Evolutionary conservation across 306 rosid genomes (phyloP), one percentile per base, ranked within the genome.

Genomic region (Prinsepia uniflora): DNA sequence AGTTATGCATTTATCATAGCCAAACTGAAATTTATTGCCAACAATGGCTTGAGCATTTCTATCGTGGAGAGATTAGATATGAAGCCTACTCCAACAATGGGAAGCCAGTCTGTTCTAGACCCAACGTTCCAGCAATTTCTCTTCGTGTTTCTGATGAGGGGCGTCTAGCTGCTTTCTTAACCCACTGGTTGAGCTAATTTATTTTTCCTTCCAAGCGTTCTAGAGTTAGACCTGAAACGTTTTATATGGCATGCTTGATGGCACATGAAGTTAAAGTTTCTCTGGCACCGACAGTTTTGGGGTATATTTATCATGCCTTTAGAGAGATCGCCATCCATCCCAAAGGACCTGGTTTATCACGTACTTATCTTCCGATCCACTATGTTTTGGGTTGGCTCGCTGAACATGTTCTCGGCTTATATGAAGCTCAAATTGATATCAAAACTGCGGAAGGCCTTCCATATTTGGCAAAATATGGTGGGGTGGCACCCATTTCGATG

Each of bases 261-360:
- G 64, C 64, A 0, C 1, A 2, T 0, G 43, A 43, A 2, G 8
- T 30, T 1, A 59, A 3, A 6, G 19, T 59, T 12, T 59, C 64
- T 59, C 18, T 59, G 1, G 64, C 64, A 30, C 44, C 44, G 1
- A 11, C 64, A 0, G 43, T 24, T 59, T 1, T 59, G 0, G 43
- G 64, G 7, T 13, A 34, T 4, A 59, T 59, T 1, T 59, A 59
- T 13, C 64, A 59, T 11, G 43, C n/a, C n/a, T n/a, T 24, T 24
- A 2, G 30, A 24, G 30, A 24, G 30, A 24, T 24, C 30, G 30
- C 30, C 43, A 10, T 43, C 0, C 4, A 59, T 6, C 20, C 65
- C 0, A 2, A 2, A 1, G 66, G 30, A 0, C 66, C 24, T 62
- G 14, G 24, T 3, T 0, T 2, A 0, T 40, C 66, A 17, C 0